phyloP scores from a whole-genome alignment of 192 early-diverging fungal genomes.

The Coemansia sp. region DNA sequence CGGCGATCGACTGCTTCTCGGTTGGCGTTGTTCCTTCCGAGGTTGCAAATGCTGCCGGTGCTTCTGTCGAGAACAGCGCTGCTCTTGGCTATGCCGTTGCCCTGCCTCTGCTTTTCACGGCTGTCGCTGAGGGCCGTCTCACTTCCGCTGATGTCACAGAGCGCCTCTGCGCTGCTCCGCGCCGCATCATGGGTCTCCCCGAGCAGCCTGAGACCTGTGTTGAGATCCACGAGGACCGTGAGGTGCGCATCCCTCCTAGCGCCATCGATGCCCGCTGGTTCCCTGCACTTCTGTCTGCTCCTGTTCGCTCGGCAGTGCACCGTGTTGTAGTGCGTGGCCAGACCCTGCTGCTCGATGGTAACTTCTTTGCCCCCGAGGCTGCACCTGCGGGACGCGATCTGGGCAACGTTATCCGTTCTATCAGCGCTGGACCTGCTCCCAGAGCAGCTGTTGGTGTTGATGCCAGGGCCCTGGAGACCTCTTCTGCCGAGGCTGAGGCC shows the following conservation, averaged over 20 bases:
- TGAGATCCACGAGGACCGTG: constrained; percentile 88
- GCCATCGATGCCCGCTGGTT: constrained; percentile 46
- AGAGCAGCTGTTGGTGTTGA: constrained; percentile 18
- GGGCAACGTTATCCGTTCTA: constrained; percentile 35
- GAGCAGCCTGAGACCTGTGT: constrained; percentile 91
- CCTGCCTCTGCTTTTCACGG: constrained; percentile 74
- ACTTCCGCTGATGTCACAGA: constrained; percentile 73
- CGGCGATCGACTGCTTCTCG: constrained; percentile 89
- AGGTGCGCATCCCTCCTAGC: constrained; percentile 47
- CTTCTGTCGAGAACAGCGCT: constrained; percentile 15
- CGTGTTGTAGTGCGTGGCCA: constrained; percentile 87
- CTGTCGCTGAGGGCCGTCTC: constrained; percentile 76
- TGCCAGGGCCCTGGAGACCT: background rate
- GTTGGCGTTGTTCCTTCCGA: constrained; percentile 70
- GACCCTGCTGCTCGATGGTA: constrained; percentile 86
- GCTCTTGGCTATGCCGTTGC: constrained; percentile 43
- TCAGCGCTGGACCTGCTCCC: constrained; percentile 45
- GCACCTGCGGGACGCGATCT: constrained; percentile 54
- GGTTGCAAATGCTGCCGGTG: constrained; percentile 44
- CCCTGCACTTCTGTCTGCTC: constrained; percentile 57
- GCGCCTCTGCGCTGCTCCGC: constrained; percentile 82
- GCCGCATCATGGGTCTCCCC: constrained; percentile 89
- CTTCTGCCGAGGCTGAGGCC: constrained; percentile 1
- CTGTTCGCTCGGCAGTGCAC: constrained; percentile 71
- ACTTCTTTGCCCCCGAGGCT: constrained; percentile 47